Evolutionary conservation across 1,284 basidiomycete genomes (phyloP), one percentile per base, ranked within the genome.

Genomic region (Sparassis latifolia): DNA sequence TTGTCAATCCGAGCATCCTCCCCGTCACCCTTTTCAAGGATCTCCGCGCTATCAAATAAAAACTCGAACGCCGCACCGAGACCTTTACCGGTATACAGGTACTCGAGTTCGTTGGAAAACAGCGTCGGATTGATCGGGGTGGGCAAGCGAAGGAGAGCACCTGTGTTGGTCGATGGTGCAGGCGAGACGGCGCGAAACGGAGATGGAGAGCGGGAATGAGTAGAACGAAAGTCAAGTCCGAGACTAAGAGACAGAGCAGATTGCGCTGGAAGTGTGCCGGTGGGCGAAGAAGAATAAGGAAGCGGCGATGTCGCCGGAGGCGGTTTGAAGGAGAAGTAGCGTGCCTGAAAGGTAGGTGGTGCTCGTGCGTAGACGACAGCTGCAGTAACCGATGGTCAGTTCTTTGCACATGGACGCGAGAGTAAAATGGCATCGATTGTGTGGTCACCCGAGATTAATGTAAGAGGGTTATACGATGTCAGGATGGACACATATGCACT

Each of bases 301-400:
- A 69, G 64, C 5, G 80, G 79, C 6, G 82, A 82, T 10, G 75
- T 61, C 20, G 75, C 66, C 30, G 74, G 76, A 57, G 77, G 71
- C 47, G 80, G 82, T 53, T 79, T 76, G 65, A 86, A 82, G 2
- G 83, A 81, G 65, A 94, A 94, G 62, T 92, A 94, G 35, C 88
- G 78, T 33, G 80, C 80, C 69, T 94, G 87, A 71, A 93, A 92
- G 44, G 80, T 83, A 29, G 89, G 86, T 3, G 92, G 90, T 28
- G 95, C 94, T 54, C 95, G 84, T 43, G 93, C 92, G 58, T 97
- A 97, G 1, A 98, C 85, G 59, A 98, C 86, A 38, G 92, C 94
- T 94, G 58, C 29, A 42, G 40, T 5, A 20, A 20, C 20, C 20
- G 20, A 20, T 20, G 20, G 20, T 20, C 20, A 20, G 20, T 20